Evolutionary conservation across 176 grass and related monocot species (phyloP).

Genomic region (Aegilops speltoides): DNA sequence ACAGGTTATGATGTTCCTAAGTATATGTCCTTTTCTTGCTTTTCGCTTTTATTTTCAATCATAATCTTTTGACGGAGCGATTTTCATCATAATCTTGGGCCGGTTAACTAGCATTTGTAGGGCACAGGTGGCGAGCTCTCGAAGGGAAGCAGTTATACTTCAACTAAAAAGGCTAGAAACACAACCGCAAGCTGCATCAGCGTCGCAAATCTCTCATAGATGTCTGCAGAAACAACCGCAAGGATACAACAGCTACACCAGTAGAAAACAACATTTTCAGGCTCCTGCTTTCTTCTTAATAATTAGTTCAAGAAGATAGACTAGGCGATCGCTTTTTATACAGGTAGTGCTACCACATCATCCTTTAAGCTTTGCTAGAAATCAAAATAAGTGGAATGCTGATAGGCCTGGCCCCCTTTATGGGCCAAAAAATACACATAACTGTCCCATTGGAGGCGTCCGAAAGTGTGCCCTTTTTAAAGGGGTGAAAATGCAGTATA

Average conservation of each 20-base stretch:
- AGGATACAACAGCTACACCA: not conserved
- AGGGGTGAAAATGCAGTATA: slow-evolving; percentile 29
- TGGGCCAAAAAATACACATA: not conserved
- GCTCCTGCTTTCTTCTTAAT: slow-evolving; percentile 16
- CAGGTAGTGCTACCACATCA: slow-evolving; percentile 39
- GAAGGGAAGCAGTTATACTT: slow-evolving; percentile 5
- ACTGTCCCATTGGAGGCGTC: slow-evolving; percentile 11
- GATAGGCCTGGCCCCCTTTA: slow-evolving; percentile 4
- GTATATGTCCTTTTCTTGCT: slow-evolving; percentile 23
- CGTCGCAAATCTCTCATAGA: slow-evolving; percentile 6
- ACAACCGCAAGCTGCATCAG: slow-evolving; percentile 11
- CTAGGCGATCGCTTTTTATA: slow-evolving; percentile 1
- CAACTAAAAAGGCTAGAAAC: not conserved
- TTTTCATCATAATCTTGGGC: slow-evolving; percentile 15
- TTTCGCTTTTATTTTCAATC: slow-evolving; percentile 35
- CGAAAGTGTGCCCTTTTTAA: slow-evolving; percentile 24
- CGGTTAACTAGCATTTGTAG: slow-evolving; percentile 17
- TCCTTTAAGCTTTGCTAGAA: slow-evolving; percentile 13
- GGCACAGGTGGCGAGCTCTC: not conserved
- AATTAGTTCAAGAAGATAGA: slow-evolving; percentile 29
- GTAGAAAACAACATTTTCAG: slow-evolving; percentile 1
- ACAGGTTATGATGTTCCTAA: slow-evolving; percentile 28
- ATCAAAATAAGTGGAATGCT: slow-evolving; percentile 42
- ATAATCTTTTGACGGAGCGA: not conserved
- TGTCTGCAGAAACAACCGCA: not conserved